Conservation (phyloP, 2,329 filamentous ascomycete species). For the Tolypocladium ophioglossoides region DNA sequence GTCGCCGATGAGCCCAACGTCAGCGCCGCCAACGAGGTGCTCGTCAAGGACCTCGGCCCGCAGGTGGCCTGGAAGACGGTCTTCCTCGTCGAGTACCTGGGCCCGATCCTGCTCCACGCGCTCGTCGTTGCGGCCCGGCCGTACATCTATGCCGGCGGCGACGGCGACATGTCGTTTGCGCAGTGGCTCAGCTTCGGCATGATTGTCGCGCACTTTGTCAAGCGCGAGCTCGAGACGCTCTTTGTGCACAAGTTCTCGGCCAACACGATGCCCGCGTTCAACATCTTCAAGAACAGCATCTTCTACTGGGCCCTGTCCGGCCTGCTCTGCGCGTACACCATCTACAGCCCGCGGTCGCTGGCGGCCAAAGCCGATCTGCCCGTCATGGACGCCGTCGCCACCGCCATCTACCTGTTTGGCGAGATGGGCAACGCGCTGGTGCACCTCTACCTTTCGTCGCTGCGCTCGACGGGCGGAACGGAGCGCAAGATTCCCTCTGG, state of each 20-base stretch:
- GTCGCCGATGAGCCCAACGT: conserved; percentile 39
- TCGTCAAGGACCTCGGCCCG: conserved; percentile 87
- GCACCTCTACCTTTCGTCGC: conserved; percentile 66
- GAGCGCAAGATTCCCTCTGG: conserved; percentile 83
- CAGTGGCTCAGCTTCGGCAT: conserved; percentile 68
- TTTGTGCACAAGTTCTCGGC: conserved; percentile 93
- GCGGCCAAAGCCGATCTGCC: conserved; percentile 44
- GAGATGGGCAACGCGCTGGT: conserved; percentile 73
- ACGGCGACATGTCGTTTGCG: conserved; percentile 44
- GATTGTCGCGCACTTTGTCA: conserved; percentile 76
- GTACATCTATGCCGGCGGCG: conserved; percentile 39
- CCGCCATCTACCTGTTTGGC: conserved; percentile 64
- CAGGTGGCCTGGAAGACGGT: conserved; percentile 91
- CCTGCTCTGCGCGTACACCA: conserved; percentile 69
- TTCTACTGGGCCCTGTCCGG: conserved; percentile 91
- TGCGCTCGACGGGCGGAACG: conserved; percentile 70
- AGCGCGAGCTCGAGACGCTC: conserved; percentile 89
- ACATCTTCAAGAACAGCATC: conserved; percentile 89
- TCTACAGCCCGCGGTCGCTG: conserved; percentile 67
- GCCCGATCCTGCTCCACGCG: conserved; percentile 79
- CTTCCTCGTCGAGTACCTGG: conserved; percentile 90
- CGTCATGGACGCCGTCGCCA: conserved; percentile 51
- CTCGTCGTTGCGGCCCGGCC: conserved; percentile 62
- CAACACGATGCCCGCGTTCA: conserved; percentile 81
- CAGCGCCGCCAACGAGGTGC: conserved; percentile 44